These are phyloP conservation scores for Pulveroboletus ravenelii DNA, from an alignment of 768 basidiomycete genomes.

Conservation along the genomic window DNA sequence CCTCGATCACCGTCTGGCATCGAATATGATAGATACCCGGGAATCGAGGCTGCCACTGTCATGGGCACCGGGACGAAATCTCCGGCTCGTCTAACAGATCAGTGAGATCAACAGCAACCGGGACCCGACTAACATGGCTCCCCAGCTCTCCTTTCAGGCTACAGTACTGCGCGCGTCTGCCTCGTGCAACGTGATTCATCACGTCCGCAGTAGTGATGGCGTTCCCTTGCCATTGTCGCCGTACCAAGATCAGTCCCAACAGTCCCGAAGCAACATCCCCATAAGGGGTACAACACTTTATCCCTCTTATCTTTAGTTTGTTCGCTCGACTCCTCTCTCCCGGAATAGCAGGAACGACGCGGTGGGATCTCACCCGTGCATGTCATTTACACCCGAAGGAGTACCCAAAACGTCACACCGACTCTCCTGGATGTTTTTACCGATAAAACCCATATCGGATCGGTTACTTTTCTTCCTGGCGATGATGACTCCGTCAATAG, in stretches of 20 bases:
- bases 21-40: conserved; percentile 9
- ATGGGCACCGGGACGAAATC: conserved; percentile 8
- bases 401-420: background rate
- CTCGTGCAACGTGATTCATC: conserved; percentile 9
- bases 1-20: conserved; percentile 11
- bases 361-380: background rate
- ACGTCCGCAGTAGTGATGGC: background rate
- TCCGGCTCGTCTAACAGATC: background rate
- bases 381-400: conserved; percentile 6
- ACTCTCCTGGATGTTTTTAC: background rate
- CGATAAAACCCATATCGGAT: background rate
- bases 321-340: background rate
- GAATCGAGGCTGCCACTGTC: conserved; percentile 4
- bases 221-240: background rate
- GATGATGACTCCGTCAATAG: background rate
- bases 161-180: background rate
- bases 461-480: conserved; percentile 1
- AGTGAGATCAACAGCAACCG: background rate
- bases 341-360: background rate
- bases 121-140: background rate
- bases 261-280: background rate
- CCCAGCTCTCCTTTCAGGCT: conserved; percentile 2
- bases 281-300: background rate
- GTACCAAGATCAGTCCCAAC: conserved; percentile 6
- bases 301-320: background rate